These are phyloP conservation scores for Sporobolomyces pararoseus DNA, from an alignment of 768 basidiomycete genomes.

Conservation along the genomic window DNA sequence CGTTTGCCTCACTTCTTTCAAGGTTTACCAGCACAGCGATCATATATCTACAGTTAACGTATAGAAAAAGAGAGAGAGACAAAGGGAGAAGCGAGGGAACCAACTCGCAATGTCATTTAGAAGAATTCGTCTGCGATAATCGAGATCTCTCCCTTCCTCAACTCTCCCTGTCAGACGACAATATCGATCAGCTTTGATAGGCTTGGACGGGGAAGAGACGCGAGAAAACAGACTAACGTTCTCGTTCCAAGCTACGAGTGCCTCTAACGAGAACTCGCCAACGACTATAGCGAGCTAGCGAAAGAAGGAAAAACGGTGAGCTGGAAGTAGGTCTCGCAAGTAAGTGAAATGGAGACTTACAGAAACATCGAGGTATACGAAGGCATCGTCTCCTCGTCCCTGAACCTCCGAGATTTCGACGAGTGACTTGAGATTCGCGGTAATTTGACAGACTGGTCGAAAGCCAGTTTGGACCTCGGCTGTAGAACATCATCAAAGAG, in stretches of 20 bases:
- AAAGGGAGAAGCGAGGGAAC: too few relatives aligned
- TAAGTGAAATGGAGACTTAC: too few relatives aligned
- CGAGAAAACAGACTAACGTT: neutral
- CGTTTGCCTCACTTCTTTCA: too few relatives aligned
- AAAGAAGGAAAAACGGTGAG: neutral
- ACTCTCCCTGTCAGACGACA: neutral
- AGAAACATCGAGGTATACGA: slow-evolving; percentile 16
- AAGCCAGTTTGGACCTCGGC: neutral
- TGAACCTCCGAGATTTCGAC: neutral
- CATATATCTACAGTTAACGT: too few relatives aligned
- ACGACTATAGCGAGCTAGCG: slow-evolving; percentile 11
- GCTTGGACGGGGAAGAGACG: neutral
- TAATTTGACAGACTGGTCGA: neutral
- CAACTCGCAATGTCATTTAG: neutral
- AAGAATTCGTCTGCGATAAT: slow-evolving; percentile 7
- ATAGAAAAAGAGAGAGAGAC: too few relatives aligned
- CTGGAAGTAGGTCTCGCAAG: too few relatives aligned
- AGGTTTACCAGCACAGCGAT: too few relatives aligned
- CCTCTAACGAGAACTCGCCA: slow-evolving; percentile 18
- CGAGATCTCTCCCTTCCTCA: neutral
- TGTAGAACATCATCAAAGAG: too few relatives aligned
- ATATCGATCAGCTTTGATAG: neutral
- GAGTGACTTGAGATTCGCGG: neutral
- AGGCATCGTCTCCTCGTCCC: neutral
- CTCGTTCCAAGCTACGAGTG: slow-evolving; percentile 8